Base-by-base conservation (phyloP, 176 grass and related monocot species). In the Oryza meridionalis region DNA sequence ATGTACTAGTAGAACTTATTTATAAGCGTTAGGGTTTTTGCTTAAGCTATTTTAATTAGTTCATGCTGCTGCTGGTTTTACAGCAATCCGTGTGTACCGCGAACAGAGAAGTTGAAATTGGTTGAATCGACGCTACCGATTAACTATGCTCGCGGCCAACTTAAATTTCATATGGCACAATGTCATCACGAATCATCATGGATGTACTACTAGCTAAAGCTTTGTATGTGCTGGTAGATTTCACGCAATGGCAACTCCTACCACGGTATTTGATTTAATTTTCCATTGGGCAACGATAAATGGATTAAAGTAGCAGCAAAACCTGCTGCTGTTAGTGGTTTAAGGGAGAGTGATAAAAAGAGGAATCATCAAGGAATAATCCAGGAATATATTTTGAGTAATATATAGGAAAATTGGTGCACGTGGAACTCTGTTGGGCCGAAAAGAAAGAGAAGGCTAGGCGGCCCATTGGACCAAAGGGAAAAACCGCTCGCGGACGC, bases 31-130 rank as follows among this genome's bases (percentile, higher is more conserved):
- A 40, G 29, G 10, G 26, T 89, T 84, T 84, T 22, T 75, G 63
- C 75, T 37, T 5, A 4, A 31, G 11, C 14, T 66, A 21, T 5
- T 77, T 37, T 37, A 37, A 37, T 6, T 37, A 37, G 35, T 37
- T 37, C 35, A 37, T 37, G 35, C 35, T 19, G 17, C 17, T 33
- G 46, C 71, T 77, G 65, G 38, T 63, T 87, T 87, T 15, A 22
- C 45, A 33, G 77, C 35, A 46, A 22, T 4, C 43, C 19, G 1
- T 7, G 19, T 13, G 51, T 55, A 55, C 7, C 51, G 51, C 6
- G 51, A 55, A 55, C 16, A 21, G 51, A 58, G 17, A 58, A 55
- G 49, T 40, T 40, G 49, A 12, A 43, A n/a, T 15, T 50, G 12
- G 45, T 33, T 46, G 53, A 63, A 19, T 31, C 38, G 59, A 46